These are phyloP conservation scores for Bipolaris gigantea DNA, from an alignment of 2,329 filamentous ascomycete species.

Conservation along the genomic window DNA sequence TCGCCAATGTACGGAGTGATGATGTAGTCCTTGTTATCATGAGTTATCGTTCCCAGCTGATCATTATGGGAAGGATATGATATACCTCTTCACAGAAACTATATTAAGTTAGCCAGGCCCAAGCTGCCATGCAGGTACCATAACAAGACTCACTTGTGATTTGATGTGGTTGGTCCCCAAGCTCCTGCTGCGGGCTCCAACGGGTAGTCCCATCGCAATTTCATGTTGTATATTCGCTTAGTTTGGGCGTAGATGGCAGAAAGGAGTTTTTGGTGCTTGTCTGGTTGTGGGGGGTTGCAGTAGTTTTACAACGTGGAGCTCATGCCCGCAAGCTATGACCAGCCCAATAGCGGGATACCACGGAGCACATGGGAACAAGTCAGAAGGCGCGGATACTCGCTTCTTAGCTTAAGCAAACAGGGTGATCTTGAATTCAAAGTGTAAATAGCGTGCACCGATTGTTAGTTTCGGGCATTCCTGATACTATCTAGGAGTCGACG, in stretches of 20 bases:
- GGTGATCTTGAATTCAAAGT: no score
- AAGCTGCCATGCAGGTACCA: constrained; percentile 7
- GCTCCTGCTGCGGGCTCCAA: constrained; percentile 22
- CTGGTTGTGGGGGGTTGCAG: not conserved
- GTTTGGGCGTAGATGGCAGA: not conserved
- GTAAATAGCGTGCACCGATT: no score
- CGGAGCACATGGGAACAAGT: not conserved
- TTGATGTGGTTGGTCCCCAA: constrained; percentile 36
- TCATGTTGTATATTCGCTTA: constrained; percentile 15
- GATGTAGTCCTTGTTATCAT: constrained; percentile 53
- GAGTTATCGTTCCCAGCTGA: not conserved
- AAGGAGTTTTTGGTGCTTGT: not conserved
- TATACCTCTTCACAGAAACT: constrained; percentile 45
- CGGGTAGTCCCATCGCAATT: constrained; percentile 33
- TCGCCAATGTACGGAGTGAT: constrained; percentile 57
- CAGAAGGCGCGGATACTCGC: not conserved
- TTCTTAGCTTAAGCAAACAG: not conserved
- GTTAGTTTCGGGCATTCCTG: no score
- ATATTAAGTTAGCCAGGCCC: constrained; percentile 15
- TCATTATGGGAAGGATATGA: not conserved
- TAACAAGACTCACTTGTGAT: constrained; percentile 36
- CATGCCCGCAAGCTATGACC: constrained; percentile 2
- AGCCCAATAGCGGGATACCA: not conserved
- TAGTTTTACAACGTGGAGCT: not conserved
- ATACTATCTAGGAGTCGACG: no score